Percentiles rank a stretch among this genome's conserved stretches.
Conservation (phyloP, 805 yeast species). For the Ogataea nonfermentans region DNA sequence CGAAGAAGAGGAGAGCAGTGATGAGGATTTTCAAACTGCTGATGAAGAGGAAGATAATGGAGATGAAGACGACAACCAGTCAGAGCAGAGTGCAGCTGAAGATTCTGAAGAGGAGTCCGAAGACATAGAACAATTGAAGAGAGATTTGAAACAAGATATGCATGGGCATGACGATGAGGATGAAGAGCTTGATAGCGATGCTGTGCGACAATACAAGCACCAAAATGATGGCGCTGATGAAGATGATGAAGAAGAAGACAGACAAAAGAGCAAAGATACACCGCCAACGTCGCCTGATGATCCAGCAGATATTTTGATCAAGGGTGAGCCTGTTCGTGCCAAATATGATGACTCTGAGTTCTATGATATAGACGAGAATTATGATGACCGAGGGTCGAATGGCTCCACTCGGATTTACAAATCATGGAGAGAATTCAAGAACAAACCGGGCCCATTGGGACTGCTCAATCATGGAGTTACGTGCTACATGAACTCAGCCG, state of each 20-base stretch:
- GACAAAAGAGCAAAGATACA: constrained; percentile 20
- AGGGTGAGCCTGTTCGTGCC: constrained; percentile 19
- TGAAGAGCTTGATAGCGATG: constrained; percentile 17
- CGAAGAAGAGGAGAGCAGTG: constrained; percentile 28
- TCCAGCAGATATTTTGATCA: constrained; percentile 14
- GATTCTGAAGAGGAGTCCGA: constrained; percentile 16
- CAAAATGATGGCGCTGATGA: constrained; percentile 20
- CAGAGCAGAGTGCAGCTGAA: constrained; percentile 8
- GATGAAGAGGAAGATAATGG: constrained; percentile 24
- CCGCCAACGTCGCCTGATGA: constrained; percentile 40
- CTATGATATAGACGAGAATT: constrained; percentile 56
- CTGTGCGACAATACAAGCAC: constrained; percentile 12
- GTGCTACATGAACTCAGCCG: constrained; percentile 93
- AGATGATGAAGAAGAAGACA: constrained; percentile 25
- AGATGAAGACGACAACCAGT: constrained; percentile 7
- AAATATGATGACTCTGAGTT: constrained; percentile 39
- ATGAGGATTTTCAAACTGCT: constrained; percentile 33
- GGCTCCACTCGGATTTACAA: constrained; percentile 58
- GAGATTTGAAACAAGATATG: constrained; percentile 31
- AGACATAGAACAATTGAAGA: constrained; percentile 24
- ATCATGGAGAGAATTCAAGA: constrained; percentile 61
- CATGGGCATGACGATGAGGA: constrained; percentile 33
- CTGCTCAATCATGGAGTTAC: constrained; percentile 90
- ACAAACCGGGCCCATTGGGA: constrained; percentile 62
- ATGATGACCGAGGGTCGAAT: constrained; percentile 64